These are phyloP conservation scores for Penicillium crustosum DNA, from an alignment of 2,329 filamentous ascomycete species.

Conservation along the genomic window DNA sequence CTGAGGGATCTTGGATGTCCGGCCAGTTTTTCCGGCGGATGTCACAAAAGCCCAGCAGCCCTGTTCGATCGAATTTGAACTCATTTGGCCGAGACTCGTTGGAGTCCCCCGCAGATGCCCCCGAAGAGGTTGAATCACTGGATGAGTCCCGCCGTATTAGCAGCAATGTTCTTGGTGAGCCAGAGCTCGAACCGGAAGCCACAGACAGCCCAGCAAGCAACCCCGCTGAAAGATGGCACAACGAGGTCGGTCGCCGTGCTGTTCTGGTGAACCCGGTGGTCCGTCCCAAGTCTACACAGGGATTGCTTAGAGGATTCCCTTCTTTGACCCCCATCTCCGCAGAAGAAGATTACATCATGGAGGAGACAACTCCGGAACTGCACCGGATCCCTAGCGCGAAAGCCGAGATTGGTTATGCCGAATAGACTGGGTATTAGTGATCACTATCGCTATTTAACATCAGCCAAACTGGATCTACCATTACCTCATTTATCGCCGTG, in stretches of 20 bases:
- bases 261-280: conserved; percentile 63
- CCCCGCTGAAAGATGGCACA: conserved; percentile 50
- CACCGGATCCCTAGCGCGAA: conserved; percentile 57
- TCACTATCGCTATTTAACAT: neutral
- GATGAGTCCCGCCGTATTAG: conserved; percentile 31
- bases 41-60: conserved; percentile 43
- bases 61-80: conserved; percentile 43
- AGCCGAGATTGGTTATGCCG: conserved; percentile 22
- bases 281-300: conserved; percentile 62
- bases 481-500: neutral
- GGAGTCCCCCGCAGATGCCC: conserved; percentile 42
- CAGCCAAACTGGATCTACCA: neutral
- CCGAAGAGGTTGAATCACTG: conserved; percentile 43
- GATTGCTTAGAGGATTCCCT: conserved; percentile 55
- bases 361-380: conserved; percentile 38
- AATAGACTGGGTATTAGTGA: conserved; percentile 1
- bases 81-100: conserved; percentile 43
- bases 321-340: conserved; percentile 36
- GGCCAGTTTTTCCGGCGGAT: conserved; percentile 61
- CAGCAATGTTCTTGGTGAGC: conserved; percentile 56
- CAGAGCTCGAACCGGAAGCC: conserved; percentile 41
- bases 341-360: conserved; percentile 36
- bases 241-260: conserved; percentile 56
- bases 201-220: conserved; percentile 12
- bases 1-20: conserved; percentile 93